Evolutionary conservation across 305 asterid species (phyloP), one percentile per base, ranked within the genome.

Genomic region (Euphrasia arctica): DNA sequence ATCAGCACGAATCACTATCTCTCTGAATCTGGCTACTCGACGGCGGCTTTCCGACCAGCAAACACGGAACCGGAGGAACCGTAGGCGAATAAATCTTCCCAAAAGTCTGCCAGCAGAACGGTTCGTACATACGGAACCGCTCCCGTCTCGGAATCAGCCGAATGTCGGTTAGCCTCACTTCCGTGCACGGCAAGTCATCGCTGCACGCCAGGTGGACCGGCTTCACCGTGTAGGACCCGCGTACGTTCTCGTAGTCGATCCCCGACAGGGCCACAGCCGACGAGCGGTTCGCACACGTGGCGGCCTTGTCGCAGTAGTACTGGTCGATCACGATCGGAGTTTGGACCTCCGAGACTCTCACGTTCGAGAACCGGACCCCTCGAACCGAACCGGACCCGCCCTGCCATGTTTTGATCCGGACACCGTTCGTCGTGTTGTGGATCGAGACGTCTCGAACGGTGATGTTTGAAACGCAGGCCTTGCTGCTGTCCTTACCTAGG

Each of bases 201-300:
- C 97, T 93, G 71, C 97, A 93, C 4, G 99, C 97, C 2, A 93
- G 73, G 74, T 93, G 97, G 39, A 90, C 78, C 0, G 97, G 96
- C 71, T 83, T 86, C 9, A 90, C 88, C 0, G 97, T 90, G 74
- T 93, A 93, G 4, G 97, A 90, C 45, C 99, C 99, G 13, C 81
- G 74, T 71, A 93, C 85, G 51, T 82, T 80, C 14, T 72, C 90
- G 12, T 83, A 90, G 78, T 79, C 84, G 80, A 93, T 85, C 28
- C 95, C 91, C 0, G 96, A 83, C 63, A 93, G 68, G 27, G 94
- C 90, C 76, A 93, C 99, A 0, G 97, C 96, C 0, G 91, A 59
- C 9, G 97, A 77, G 66, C 90, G 95, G 68, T 93, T 93, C 83
- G 66, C 86, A 92, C 97, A 93, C 8, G 50, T 9, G 54, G 62